These are phyloP conservation scores for Suillus ampliporus DNA, from an alignment of 768 basidiomycete genomes.

Conservation along the genomic window DNA sequence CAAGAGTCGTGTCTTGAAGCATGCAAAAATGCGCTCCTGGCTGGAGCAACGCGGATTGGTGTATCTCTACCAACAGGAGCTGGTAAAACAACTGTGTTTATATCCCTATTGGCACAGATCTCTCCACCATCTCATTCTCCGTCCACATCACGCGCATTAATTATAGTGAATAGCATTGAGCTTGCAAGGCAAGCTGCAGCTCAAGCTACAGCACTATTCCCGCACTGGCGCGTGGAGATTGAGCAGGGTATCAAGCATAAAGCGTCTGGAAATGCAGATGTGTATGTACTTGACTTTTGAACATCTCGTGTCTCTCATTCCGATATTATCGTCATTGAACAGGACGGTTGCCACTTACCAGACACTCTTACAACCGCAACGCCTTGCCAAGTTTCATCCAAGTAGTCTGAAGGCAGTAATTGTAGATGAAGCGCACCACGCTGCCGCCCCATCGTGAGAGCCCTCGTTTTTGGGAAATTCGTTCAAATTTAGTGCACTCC, in stretches of 20 bases:
- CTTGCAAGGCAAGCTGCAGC: constrained; percentile 85
- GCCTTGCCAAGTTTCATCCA: constrained; percentile 80
- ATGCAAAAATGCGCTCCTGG: constrained; percentile 71
- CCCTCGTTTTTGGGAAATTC: neutral
- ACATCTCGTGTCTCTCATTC: neutral
- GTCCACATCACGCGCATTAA: constrained; percentile 63
- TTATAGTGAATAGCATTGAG: constrained; percentile 90
- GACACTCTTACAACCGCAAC: constrained; percentile 67
- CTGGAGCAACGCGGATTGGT: constrained; percentile 77
- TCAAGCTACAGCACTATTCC: constrained; percentile 69
- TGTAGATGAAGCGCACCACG: constrained; percentile 95
- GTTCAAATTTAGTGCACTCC: constrained; percentile 16
- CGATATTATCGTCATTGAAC: constrained; percentile 1
- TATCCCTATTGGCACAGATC: constrained; percentile 76
- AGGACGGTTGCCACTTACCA: constrained; percentile 93
- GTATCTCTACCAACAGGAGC: constrained; percentile 87
- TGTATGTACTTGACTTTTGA: constrained; percentile 50
- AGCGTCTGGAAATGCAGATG: constrained; percentile 82
- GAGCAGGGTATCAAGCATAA: constrained; percentile 83
- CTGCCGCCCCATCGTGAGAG: constrained; percentile 86
- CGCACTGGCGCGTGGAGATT: constrained; percentile 84
- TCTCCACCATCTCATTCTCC: constrained; percentile 47
- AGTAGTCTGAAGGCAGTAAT: constrained; percentile 72
- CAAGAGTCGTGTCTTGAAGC: constrained; percentile 82
- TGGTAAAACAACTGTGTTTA: constrained; percentile 92